Base-by-base conservation (phyloP, 768 basidiomycete species). In the Hemileccinum impolitum region DNA sequence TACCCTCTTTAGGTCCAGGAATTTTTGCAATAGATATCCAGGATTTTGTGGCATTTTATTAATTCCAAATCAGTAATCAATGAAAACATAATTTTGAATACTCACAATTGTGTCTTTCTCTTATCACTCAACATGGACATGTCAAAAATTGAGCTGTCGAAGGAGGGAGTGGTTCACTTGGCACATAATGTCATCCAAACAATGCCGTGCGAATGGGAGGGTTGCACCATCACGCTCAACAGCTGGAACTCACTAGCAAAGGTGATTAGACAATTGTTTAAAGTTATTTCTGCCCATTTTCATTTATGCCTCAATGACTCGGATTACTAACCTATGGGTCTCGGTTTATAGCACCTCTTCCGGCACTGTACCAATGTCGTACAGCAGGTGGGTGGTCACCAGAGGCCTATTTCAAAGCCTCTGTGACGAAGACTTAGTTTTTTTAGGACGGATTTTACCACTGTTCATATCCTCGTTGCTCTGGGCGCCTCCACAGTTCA, bases 131-230 rank as follows among this genome's bases (percentile, higher is more conserved):
- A 50, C 45, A 35, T 50, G 36, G 18, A 56, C 42, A 63, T 52
- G 54, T 37, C 48, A 49, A 40, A 49, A 23, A n/a, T 49, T 45
- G 42, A 47, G 37, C 45, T 69, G 14, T 61, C 66, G 44, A 59
- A 46, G 21, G 54, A 64, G 26, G 43, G 39, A 5, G n/a, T 63
- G 23, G 14, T 55, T 35, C 18, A 54, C 6, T 21, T 69, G 45
- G 61, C 66, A 53, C 59, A 49, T 23, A 36, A 34, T 55, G 53
- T 55, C 26, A 59, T 68, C 3, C 62, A 59, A n/a, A 31, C 45
- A 37, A 53, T 61, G 35, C 63, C 50, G 7, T 67, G 66, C 53
- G 66, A 67, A 10, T 67, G 66, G 66, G 59, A 60, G 17, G 56
- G 41, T 12, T 67, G 66, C 43, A 31, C 49, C 23, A 41, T 55